Base-by-base conservation (phyloP, 805 yeast genomes). In the Grigorovia jiainica region DNA sequence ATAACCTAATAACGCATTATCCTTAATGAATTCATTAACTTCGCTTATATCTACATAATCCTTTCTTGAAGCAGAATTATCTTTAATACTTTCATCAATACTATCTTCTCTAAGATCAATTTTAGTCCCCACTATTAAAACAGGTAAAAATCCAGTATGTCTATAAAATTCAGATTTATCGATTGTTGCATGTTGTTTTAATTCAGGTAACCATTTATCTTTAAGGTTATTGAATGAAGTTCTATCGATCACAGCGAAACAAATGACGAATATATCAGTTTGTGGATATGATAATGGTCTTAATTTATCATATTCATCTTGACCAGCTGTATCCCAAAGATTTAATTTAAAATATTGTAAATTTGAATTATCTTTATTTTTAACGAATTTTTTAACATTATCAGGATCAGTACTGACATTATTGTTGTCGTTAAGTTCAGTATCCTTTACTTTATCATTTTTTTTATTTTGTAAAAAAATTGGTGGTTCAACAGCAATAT, bases 251-350 rank as follows among this genome's bases (percentile, higher is more conserved):
- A 87, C 78, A 5, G 95, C 83, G 61, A 87, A 87, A 63, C 96
- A 87, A 45, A 85, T 75, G 41, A 87, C 64, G 57, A 87, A 87
- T 29, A 87, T 82, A 53, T 86, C 95, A 0, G 96, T 87, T 58
- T 87, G 95, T 3, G 95, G 95, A 56, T 87, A 87, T 7, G 92
- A 82, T 47, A 87, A 68, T 3, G 96, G 96, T 63, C 96, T 72
- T 54, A 87, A 71, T 46, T 95, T 71, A 60, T 87, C 95, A 61
- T 87, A 87, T 59, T 87, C 95, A 55, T 84, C 82, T 64, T 87
- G 95, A 21, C 96, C 96, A 3, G 96, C 95, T 13, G 96, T 87
- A 73, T 87, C 96, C 95, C 95, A 87, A 36, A 87, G 71, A 19
- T 94, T 95, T 40, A 87, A 70, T 55, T 85, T 86, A 54, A 83